Conservation (phyloP, 2,329 filamentous ascomycete genomes). For the Arthroderma sp. region DNA sequence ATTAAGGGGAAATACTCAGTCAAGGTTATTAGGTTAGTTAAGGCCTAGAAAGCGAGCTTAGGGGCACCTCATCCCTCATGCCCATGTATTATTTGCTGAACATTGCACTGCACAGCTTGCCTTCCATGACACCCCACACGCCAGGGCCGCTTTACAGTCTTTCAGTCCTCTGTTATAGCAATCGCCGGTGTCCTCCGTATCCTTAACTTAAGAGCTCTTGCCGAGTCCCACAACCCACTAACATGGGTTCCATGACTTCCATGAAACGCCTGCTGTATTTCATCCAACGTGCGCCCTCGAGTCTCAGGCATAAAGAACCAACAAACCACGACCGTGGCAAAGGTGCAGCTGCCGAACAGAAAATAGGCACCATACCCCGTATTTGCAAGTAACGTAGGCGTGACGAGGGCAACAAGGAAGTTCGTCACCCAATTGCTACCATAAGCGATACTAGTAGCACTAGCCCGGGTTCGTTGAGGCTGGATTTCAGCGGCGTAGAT, state of each 20-base stretch:
- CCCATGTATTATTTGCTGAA: no score
- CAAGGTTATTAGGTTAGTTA: no score
- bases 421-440: constrained; percentile 41
- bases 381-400: constrained; percentile 33
- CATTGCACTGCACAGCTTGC: no score
- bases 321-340: constrained; percentile 31
- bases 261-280: constrained; percentile 38
- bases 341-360: constrained; percentile 33
- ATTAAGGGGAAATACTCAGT: no score
- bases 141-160: no score
- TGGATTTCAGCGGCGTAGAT: constrained; percentile 51
- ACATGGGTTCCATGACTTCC: neutral
- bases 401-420: constrained; percentile 36
- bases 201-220: neutral
- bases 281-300: constrained; percentile 37
- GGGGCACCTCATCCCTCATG: no score
- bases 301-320: constrained; percentile 42
- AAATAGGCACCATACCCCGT: constrained; percentile 38
- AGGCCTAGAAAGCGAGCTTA: no score
- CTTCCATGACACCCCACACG: no score
- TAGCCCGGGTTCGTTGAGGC: constrained; percentile 42
- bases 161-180: neutral
- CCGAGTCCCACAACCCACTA: neutral
- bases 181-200: neutral
- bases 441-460: constrained; percentile 42